Evolutionary conservation across 768 basidiomycete species (phyloP).

Genomic region (Lactarius akahatsu): DNA sequence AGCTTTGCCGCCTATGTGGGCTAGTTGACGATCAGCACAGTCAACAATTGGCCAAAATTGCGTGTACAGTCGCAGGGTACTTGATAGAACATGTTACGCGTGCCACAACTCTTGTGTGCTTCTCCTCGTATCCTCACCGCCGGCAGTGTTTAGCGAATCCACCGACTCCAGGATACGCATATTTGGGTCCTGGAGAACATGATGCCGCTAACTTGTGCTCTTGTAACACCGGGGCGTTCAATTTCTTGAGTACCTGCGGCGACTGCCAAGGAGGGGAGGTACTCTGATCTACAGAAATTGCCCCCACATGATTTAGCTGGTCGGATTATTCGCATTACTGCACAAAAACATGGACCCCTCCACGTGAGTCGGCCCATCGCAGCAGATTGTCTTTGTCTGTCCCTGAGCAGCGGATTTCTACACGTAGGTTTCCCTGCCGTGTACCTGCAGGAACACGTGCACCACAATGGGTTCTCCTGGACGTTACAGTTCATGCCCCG

Average conservation of each 20-base stretch:
- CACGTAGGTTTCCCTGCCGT: conserved; percentile 5
- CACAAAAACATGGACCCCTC: neutral
- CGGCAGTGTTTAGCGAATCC: neutral
- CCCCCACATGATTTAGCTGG: neutral
- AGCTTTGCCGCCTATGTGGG: neutral
- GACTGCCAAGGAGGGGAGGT: neutral
- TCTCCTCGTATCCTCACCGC: neutral
- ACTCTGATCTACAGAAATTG: too few species aligned
- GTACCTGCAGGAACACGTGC: conserved; percentile 19
- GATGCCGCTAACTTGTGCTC: too few species aligned
- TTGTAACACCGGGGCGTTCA: neutral
- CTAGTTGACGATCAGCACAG: neutral
- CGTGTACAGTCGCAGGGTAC: neutral
- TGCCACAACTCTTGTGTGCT: neutral
- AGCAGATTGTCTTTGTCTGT: neutral
- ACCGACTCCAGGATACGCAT: too few species aligned
- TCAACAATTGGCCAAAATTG: neutral
- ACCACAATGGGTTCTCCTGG: conserved; percentile 1
- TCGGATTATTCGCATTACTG: neutral
- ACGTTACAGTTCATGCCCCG: conserved; percentile 1
- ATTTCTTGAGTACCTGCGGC: neutral
- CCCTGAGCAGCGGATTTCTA: neutral
- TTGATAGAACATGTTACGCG: neutral
- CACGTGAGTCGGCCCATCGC: neutral
- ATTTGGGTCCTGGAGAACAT: too few species aligned